These are phyloP conservation scores for Debaryomyces sp. DNA, from an alignment of 1,139 yeast genomes.

Conservation along the genomic window DNA sequence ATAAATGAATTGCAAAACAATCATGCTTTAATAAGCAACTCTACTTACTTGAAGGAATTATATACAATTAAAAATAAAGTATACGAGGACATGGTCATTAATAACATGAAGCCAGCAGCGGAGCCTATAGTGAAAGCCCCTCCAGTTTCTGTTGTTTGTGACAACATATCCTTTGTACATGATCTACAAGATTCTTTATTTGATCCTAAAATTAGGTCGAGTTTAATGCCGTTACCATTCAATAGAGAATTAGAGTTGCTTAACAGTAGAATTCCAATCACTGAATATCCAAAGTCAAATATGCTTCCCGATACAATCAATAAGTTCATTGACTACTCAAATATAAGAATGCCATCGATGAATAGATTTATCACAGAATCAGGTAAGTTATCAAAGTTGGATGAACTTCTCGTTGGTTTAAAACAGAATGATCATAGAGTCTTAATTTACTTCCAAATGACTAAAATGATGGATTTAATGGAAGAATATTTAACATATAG, in stretches of 20 bases:
- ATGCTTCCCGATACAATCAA: constrained; percentile 69
- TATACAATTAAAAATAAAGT: constrained; percentile 47
- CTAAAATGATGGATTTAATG: constrained; percentile 98
- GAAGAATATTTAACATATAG: constrained; percentile 92
- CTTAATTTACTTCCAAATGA: constrained; percentile 94
- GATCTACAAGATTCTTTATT: constrained; percentile 53
- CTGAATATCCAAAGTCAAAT: constrained; percentile 69
- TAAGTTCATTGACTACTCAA: constrained; percentile 66
- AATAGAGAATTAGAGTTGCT: constrained; percentile 59
- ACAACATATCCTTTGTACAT: constrained; percentile 52
- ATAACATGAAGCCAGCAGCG: constrained; percentile 60
- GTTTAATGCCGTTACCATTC: constrained; percentile 68
- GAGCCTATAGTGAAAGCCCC: constrained; percentile 76
- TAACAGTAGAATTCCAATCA: constrained; percentile 49
- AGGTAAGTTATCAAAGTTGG: constrained; percentile 85
- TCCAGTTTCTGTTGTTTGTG: constrained; percentile 66
- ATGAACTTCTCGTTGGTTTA: constrained; percentile 73
- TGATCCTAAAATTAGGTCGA: constrained; percentile 51
- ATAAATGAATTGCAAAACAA: constrained; percentile 38
- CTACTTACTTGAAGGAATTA: constrained; percentile 43
- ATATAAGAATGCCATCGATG: constrained; percentile 95
- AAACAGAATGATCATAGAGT: constrained; percentile 89
- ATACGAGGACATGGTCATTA: constrained; percentile 62
- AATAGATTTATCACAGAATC: constrained; percentile 94
- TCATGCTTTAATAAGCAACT: constrained; percentile 28